Evolutionary conservation across 2,329 filamentous ascomycete species (phyloP), one percentile per base, ranked within the genome.

Genomic region (Beauveria medogensis): DNA sequence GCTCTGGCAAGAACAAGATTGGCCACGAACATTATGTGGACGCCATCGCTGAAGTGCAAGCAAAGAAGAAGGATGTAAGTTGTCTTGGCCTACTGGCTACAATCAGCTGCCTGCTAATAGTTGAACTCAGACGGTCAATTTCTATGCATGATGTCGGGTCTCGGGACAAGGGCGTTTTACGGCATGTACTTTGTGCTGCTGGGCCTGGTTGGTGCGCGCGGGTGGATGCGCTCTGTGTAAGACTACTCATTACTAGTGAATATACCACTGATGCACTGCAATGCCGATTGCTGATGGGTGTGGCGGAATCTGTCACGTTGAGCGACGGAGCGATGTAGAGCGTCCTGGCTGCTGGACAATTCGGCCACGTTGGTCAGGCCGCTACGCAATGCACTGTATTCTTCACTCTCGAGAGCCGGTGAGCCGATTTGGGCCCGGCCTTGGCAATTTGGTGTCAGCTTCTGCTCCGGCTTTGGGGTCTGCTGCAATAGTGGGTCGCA

Each of bases 1-100:
- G 94, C 68, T 91, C 88, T 74, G 94, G 94, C 64, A 92, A 96
- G 82, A 92, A 88, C 77, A 97, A 97, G 83, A 94, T 99, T 71
- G 90, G 89, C 63, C 94, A 99, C 74, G 94, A 99, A 80, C 91
- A 99, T 76, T 99, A 97, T 72, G 94, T 99, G 55, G 94, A 99
- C 80, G 94, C 94, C 63, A 97, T 99, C 74, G 85, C 92, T 43
- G 94, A 99, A 77, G 94, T 99, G 68, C 91, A 92, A 75, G 87
- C 89, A 64, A 88, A 96, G 87, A 96, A 96, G 89, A 95, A 95
- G 84, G 91, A 95, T 65, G 82, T 85, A 69, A 78, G 82, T 80
- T 40, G 50, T 24, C 52, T 28, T n/a, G 34, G 24, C n/a, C 57
- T 59, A 41, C 14, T 22, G 41, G 34, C 41, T 46, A 8, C 9